Evolutionary conservation across 2,329 filamentous ascomycete species (phyloP).

Genomic region (Paecilomyces fulvus): DNA sequence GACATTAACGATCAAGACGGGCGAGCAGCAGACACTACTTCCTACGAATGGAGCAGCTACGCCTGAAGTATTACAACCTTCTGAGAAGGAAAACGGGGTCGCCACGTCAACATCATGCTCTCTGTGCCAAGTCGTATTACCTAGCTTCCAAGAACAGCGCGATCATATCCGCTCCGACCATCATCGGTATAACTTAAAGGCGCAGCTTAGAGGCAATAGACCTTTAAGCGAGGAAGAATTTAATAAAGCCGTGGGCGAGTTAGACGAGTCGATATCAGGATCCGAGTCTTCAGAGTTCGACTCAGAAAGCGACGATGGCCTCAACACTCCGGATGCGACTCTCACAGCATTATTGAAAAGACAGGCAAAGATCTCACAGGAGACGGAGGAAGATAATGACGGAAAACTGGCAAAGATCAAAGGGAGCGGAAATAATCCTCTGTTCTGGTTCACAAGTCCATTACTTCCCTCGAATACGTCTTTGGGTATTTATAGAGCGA

Average conservation of each 20-base stretch:
- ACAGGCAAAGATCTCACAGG: constrained; percentile 14
- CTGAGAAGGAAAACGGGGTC: constrained; percentile 34
- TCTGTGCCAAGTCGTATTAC: constrained; percentile 66
- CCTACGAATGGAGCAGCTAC: constrained; percentile 13
- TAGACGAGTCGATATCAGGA: constrained; percentile 88
- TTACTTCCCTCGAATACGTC: constrained; percentile 67
- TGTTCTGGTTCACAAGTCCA: constrained; percentile 79
- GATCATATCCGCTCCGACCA: constrained; percentile 82
- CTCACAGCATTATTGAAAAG: constrained; percentile 54
- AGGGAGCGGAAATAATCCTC: constrained; percentile 58
- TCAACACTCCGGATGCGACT: constrained; percentile 41
- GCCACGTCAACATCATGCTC: constrained; percentile 64
- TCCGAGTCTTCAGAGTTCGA: constrained; percentile 63
- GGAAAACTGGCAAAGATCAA: constrained; percentile 40
- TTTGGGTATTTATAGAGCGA: constrained; percentile 74
- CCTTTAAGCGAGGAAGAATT: constrained; percentile 76
- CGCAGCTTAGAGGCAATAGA: constrained; percentile 66
- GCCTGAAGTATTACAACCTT: constrained; percentile 20
- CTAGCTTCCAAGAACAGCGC: constrained; percentile 69
- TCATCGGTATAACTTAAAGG: constrained; percentile 90
- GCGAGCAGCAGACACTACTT: constrained; percentile 23
- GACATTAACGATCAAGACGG: constrained; percentile 54
- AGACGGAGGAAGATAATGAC: constrained; percentile 37
- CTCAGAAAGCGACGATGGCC: constrained; percentile 48
- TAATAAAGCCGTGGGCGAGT: constrained; percentile 70